Conservation (phyloP, 176 grass and related monocot genomes). For the Musa troglodytarum region DNA sequence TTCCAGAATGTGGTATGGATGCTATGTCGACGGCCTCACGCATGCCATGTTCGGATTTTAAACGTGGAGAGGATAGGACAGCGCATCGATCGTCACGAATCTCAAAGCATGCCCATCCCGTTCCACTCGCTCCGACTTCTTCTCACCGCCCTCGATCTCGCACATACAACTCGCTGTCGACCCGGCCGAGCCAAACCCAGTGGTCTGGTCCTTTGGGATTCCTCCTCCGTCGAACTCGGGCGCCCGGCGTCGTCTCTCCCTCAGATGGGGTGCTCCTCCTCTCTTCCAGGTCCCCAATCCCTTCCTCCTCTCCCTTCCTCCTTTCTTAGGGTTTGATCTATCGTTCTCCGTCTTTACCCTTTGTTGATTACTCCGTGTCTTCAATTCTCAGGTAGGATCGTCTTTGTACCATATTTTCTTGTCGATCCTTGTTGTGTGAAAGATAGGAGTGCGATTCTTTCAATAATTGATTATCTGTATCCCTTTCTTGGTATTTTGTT, state of each 20-base stretch:
- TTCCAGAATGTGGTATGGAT: too few relatives aligned
- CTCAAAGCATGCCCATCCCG: not conserved
- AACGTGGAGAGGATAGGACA: too few relatives aligned
- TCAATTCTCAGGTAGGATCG: not conserved
- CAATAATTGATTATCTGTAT: not conserved
- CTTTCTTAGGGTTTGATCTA: not conserved
- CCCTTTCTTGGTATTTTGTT: not conserved
- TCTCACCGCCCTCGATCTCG: not conserved
- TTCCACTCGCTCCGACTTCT: not conserved
- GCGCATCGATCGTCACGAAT: too few relatives aligned
- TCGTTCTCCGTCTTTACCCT: not conserved
- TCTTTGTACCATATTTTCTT: not conserved
- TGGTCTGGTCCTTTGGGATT: not conserved
- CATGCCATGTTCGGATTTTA: too few relatives aligned
- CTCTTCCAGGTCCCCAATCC: slow-evolving; percentile 1
- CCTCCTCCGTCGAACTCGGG: not conserved
- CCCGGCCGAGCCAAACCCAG: not conserved
- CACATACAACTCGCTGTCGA: not conserved
- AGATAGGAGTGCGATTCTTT: too few relatives aligned
- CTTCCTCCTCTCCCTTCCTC: not conserved
- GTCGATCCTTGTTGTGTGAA: not conserved
- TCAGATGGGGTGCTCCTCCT: slow-evolving; percentile 11
- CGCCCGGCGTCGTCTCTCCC: not conserved
- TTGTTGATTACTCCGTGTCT: not conserved
- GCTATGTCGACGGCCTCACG: too few relatives aligned